Base-by-base conservation (phyloP, 2,329 filamentous ascomycete genomes). In the Ophiostoma pallidulum region DNA sequence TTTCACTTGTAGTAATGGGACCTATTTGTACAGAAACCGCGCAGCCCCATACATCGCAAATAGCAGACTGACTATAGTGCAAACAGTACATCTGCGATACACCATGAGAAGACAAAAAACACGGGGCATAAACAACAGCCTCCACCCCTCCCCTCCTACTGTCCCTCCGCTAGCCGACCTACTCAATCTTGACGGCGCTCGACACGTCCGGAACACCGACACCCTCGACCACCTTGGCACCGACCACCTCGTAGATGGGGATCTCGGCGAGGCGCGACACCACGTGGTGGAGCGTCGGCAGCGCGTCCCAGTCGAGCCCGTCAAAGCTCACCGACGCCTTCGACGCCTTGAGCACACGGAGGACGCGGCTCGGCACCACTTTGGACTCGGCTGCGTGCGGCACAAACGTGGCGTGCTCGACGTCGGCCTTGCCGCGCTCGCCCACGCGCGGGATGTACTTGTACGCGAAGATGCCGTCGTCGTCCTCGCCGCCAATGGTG, bases 241-340 rank as follows among this genome's bases (percentile, higher is more conserved):
- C 64, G 3, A 81, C 62, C 33, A 82, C 59, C 48, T 72, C 71
- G 54, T 75, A 79, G 2, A 80, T 59, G 0, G 77, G 78, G 4
- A 83, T 64, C 53, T 77, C 73, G 1, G 69, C 68, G 48, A 82
- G 58, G 13, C 69, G 64, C 18, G 62, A 60, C 5, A 76, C 62
- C 8, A 83, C 62, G 56, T 82, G 74, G 56, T 82, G 77, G 45
- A 82, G 61, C 3, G 78, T 83, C 0, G 79, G 80, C 49, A 82
- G 57, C 4, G 61, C 63, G 40, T 75, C 64, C 76, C 71, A 76
- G 54, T 76, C 70, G 14, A 71, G 54, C 0, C 62, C 63, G 33
- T 75, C 65, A 46, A 80, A 70, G 43, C 63, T 60, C 43, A 82
- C 59, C 3, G 56, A 65, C 1, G 72, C 71, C 12, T 66, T 66